Evolutionary conservation across 129 eudicot species (phyloP).

Genomic region (Calendula officinalis): DNA sequence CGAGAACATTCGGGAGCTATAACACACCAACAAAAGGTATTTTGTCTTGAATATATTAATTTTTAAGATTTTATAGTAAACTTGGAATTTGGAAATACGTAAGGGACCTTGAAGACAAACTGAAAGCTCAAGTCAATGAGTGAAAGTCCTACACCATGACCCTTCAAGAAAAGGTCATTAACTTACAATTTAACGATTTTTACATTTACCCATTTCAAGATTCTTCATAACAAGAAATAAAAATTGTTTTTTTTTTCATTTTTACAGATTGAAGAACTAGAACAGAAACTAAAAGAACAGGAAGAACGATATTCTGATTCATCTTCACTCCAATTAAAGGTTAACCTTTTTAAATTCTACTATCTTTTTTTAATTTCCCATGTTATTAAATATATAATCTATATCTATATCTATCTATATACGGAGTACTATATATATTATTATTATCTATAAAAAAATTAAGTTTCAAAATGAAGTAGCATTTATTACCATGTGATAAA

Average conservation of each 20-base stretch:
- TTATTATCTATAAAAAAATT: no score
- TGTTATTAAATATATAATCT: no score
- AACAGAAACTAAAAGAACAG: slow-evolving; percentile 60
- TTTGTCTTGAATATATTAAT: neutral
- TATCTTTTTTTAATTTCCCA: neutral
- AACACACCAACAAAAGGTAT: slow-evolving; percentile 58
- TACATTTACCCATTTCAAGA: slow-evolving; percentile 7
- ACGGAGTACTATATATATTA: no score
- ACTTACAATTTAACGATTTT: neutral
- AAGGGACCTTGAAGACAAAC: slow-evolving; percentile 65
- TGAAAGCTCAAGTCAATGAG: slow-evolving; percentile 60
- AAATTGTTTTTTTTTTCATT: neutral
- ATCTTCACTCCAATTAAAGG: slow-evolving; percentile 66
- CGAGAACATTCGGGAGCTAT: slow-evolving; percentile 47
- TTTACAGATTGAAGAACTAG: slow-evolving; percentile 79
- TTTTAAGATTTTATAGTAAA: slow-evolving; percentile 1
- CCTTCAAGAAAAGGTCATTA: slow-evolving; percentile 65
- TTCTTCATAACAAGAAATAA: slow-evolving; percentile 10
- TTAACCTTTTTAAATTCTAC: slow-evolving; percentile 9
- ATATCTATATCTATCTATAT: no score
- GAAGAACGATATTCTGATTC: slow-evolving; percentile 47
- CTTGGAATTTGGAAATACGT: slow-evolving; percentile 42
- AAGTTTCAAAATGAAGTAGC: no score
- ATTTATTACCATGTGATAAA: no score
- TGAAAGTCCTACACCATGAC: slow-evolving; percentile 44